These are phyloP conservation scores for Favolaschia claudopus DNA, from an alignment of 768 basidiomycete genomes.

Conservation along the genomic window DNA sequence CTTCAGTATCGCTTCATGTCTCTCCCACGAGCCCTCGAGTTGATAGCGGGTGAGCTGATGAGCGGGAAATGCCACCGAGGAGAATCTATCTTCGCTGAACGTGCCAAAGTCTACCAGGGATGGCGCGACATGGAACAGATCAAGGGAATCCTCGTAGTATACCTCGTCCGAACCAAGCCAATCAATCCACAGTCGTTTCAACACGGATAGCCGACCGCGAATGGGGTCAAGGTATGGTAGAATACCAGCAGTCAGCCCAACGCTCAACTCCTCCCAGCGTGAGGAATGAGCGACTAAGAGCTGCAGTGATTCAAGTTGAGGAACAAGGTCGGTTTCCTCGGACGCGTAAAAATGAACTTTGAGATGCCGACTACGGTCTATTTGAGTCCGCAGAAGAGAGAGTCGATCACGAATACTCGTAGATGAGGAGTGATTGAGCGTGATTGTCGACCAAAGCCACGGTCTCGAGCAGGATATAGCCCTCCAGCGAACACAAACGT, in stretches of 20 bases:
- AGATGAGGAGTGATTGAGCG: not conserved
- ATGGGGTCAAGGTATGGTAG: too few relatives aligned
- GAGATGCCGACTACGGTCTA: not conserved
- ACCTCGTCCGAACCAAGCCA: too few relatives aligned
- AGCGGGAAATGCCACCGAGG: not conserved
- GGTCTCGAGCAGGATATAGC: not conserved
- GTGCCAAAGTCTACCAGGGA: not conserved
- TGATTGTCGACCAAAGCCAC: not conserved
- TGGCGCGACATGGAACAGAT: not conserved
- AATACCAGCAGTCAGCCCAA: not conserved
- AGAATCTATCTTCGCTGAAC: not conserved
- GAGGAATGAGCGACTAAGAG: not conserved
- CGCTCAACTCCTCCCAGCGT: not conserved
- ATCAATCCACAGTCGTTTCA: too few relatives aligned
- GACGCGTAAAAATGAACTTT: conserved; percentile 8
- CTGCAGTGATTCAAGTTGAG: not conserved
- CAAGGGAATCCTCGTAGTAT: not conserved
- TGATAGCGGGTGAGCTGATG: conserved; percentile 6
- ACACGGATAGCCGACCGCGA: too few relatives aligned
- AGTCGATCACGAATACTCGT: not conserved
- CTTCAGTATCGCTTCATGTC: not conserved
- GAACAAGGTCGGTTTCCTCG: not conserved
- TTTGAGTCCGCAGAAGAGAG: not conserved
- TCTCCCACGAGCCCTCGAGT: not conserved
- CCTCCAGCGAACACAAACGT: not conserved